Base-by-base conservation (phyloP, 768 basidiomycete species). In the Phylloporus rhodoxanthus region DNA sequence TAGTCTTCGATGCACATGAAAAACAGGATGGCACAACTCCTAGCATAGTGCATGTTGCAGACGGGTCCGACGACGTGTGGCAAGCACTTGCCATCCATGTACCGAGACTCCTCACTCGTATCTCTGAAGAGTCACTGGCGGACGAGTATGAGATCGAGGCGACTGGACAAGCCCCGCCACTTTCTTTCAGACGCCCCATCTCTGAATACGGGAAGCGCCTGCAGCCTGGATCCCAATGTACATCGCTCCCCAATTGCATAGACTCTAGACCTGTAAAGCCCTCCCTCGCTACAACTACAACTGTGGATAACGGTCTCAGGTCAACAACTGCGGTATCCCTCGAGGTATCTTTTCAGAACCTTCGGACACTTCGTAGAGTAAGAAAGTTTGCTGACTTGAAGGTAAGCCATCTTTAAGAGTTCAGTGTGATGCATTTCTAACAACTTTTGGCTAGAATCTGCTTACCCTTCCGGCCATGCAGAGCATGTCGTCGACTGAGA, bases 41-140 rank as follows among this genome's bases (percentile, higher is more conserved):
- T 6, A 17, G 17, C 10, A 44, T 7, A 2, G 13, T 17, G 3
- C 32, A 28, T 15, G 6, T 11, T 15, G 46, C n/a, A 21, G 43
- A 47, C 10, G 37, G 32, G 15, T 5, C 20, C 38, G 26, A 28
- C 28, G 28, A n/a, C 7, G 33, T 41, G 33, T 56, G 45, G 43
- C 9, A 51, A 14, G 46, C 37, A 23, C 42, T 56, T 13, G 28
- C 38, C 23, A 4, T 20, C 15, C 17, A 52, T 42, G 25, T 45
- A 10, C 46, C 55, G 4, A 45, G 25, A 34, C 39, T 38, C 17
- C 55, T 57, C 33, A 25, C 25, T 1, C 15, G 19, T 14, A 57
- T 56, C 25, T 32, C 55, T 11, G 49, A 57, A 30, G 55, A 52
- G 42, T 47, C 49, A 9, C 33, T 52, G 1, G 45, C 42, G 8